Evolutionary conservation across 1,284 basidiomycete genomes (phyloP).

Genomic region (Ganoderma leucocontextum): DNA sequence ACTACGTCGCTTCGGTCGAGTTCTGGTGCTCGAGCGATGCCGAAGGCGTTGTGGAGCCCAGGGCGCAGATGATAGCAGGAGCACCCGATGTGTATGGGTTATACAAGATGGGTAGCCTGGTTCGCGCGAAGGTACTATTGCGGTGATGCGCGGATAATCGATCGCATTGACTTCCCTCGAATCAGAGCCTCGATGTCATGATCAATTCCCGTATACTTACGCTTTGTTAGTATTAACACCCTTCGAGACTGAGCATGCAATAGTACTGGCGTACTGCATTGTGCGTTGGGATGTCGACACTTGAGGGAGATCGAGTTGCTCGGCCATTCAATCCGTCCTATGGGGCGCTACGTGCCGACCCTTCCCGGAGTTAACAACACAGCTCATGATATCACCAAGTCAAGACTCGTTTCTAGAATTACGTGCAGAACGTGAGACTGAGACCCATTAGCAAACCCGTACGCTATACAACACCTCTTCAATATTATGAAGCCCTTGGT

Average conservation of each 20-base stretch:
- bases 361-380: neutral
- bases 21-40: conserved; percentile 11
- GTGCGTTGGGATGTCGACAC: neutral
- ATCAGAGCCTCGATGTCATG: too few species aligned
- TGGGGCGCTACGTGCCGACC: neutral
- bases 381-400: neutral
- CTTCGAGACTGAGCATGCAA: neutral
- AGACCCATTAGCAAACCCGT: neutral
- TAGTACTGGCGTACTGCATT: neutral
- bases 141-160: neutral
- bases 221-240: neutral
- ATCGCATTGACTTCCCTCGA: neutral
- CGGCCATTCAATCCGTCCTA: neutral
- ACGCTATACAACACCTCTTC: neutral
- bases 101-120: conserved; percentile 1
- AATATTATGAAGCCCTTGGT: neutral
- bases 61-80: conserved; percentile 1
- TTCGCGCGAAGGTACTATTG: conserved; percentile 1
- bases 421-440: neutral
- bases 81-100: conserved; percentile 6
- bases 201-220: neutral
- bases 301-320: neutral
- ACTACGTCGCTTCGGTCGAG: conserved; percentile 6
- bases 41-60: neutral
- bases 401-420: neutral